Evolutionary conservation across 768 basidiomycete genomes (phyloP).

Genomic region (Trametes sanguinea): DNA sequence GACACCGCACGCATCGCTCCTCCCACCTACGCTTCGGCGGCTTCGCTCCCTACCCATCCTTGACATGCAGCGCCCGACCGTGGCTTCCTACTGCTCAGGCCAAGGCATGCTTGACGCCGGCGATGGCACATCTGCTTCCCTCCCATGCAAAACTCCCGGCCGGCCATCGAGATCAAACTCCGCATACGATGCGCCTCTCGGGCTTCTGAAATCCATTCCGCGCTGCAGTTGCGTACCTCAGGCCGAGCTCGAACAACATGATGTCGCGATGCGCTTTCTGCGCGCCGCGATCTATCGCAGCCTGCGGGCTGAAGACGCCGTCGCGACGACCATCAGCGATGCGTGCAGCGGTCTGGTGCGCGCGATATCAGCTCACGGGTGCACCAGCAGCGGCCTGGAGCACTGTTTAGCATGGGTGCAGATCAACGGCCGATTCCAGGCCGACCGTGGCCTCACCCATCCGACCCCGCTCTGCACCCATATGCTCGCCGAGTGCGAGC

Average conservation of each 20-base stretch:
- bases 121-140: not conserved
- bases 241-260: no score
- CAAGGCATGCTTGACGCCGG: not conserved
- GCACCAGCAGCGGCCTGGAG: no score
- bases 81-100: no score
- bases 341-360: no score
- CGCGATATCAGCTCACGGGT: no score
- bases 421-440: not conserved
- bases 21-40: not conserved
- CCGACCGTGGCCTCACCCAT: not conserved
- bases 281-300: no score
- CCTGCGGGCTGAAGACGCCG: no score
- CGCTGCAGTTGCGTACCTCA: no score
- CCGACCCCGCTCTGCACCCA: not conserved
- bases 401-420: no score
- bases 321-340: no score
- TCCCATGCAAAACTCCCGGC: slow-evolving; percentile 1
- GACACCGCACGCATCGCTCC: not conserved
- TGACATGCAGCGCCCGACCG: not conserved
- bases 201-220: no score
- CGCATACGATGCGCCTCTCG: not conserved
- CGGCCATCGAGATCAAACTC: slow-evolving; percentile 10
- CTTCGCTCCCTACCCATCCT: slow-evolving; percentile 1
- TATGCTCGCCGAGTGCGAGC: not conserved
- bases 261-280: no score